Conservation (phyloP, 2,329 filamentous ascomycete species). For the Ophiocordyceps camponoti-rufipedis region DNA sequence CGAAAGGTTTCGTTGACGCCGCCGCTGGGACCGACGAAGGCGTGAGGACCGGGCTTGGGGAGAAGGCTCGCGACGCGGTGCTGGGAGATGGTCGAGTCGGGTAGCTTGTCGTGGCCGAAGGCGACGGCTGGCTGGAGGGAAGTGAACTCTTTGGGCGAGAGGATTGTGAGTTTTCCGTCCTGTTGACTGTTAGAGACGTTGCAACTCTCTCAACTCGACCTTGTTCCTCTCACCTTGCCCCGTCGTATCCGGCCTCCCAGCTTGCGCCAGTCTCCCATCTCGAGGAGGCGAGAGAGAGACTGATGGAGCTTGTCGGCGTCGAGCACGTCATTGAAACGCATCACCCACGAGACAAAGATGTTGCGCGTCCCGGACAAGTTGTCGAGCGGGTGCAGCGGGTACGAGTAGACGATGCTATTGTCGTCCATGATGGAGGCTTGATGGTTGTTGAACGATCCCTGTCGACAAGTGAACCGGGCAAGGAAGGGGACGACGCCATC, state of each 20-base stretch:
- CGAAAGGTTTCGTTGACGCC: not conserved
- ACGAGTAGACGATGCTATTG: not conserved
- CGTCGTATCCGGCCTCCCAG: not conserved
- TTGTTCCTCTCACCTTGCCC: not conserved
- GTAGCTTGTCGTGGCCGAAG: not conserved
- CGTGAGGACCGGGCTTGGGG: not conserved
- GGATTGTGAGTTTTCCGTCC: not conserved
- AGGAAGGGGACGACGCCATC: no score
- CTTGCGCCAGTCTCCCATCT: not conserved
- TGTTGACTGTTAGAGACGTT: no score
- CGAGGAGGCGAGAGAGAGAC: not conserved
- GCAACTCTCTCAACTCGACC: no score
- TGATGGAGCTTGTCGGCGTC: not conserved
- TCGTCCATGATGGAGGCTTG: not conserved
- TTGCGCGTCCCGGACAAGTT: not conserved
- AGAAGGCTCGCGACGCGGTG: not conserved
- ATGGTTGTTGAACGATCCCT: no score
- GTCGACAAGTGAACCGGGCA: no score
- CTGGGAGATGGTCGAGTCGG: not conserved
- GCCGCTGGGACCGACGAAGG: not conserved
- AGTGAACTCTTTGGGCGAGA: not conserved
- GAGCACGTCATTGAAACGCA: not conserved
- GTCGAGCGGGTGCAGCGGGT: not conserved
- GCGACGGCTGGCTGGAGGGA: not conserved
- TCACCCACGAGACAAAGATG: not conserved